Evolutionary conservation across 371 early-diverging fungal species (phyloP).

Genomic region (Syncephalastrum racemosum): DNA sequence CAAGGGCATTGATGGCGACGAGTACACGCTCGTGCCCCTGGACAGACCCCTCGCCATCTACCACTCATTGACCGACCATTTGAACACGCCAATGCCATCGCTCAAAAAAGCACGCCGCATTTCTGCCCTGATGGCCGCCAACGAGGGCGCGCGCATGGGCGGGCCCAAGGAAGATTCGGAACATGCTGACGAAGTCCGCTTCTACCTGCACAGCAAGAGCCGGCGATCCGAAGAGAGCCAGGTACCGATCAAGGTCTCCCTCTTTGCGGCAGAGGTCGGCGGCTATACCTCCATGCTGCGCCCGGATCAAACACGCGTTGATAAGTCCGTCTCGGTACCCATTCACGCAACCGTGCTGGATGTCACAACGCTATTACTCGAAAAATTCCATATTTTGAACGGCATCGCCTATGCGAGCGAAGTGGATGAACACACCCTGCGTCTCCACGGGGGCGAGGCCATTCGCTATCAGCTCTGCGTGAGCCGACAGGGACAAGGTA

Average conservation of each 20-base stretch:
- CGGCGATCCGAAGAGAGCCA: constrained; percentile 34
- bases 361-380: constrained; percentile 33
- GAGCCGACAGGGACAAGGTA: constrained; percentile 26
- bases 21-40: constrained; percentile 44
- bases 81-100: constrained; percentile 53
- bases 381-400: constrained; percentile 51
- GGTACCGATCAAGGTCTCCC: constrained; percentile 40
- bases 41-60: constrained; percentile 57
- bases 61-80: constrained; percentile 47
- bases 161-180: constrained; percentile 24
- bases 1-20: constrained; percentile 56
- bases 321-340: constrained; percentile 40
- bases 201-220: constrained; percentile 40
- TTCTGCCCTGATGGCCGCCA: constrained; percentile 40
- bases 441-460: constrained; percentile 24
- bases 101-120: constrained; percentile 48
- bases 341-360: constrained; percentile 34
- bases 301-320: constrained; percentile 29
- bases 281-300: constrained; percentile 16
- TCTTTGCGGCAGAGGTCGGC: constrained; percentile 26
- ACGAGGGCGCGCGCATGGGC: constrained; percentile 36
- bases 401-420: constrained; percentile 40
- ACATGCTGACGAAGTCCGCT: constrained; percentile 29
- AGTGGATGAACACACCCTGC: constrained; percentile 26
- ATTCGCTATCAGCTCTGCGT: constrained; percentile 31